Evolutionary conservation across 176 grass and related monocot genomes (phyloP), one percentile per base, ranked within the genome.

Genomic region (Rhipidocladum racemiflorum): DNA sequence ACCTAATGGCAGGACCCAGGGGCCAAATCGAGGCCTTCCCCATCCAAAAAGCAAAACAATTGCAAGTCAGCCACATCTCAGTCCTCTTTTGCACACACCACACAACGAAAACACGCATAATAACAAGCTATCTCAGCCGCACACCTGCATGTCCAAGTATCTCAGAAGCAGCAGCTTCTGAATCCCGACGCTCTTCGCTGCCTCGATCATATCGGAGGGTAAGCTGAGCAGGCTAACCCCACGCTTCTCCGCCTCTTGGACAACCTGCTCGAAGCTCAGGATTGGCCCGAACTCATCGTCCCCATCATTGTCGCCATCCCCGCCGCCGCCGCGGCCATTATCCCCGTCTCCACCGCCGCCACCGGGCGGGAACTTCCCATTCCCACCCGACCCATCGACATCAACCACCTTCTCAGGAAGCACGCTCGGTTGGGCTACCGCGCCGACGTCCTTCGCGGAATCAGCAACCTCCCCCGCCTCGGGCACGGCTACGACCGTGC

Each of bases 121-220:
- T 40, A 50, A 10, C 36, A 70, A 42, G 14, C 39, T 40, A 9
- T 40, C 39, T 40, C 39, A 40, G 39, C 39, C n/a, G 9, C 20
- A 45, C 43, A 89, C 93, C 93, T 96, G 93, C 85, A 96, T 79
- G 72, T 92, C 90, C 51, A 96, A 34, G 56, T 92, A 96, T 86
- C 93, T 88, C 45, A 88, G 78, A 15, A 92, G 80, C 24, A 96
- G 80, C 7, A 96, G 54, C 53, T 89, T 84, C 74, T 90, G 93
- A 61, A 96, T 92, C 36, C 90, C 93, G 20, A 87, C 80, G 40
- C 62, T 87, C 85, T 96, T 88, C 5, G 90, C 93, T 0, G 90
- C 88, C 44, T 92, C 76, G 1, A 92, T 71, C 90, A 96, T 96
- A 53, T 96, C 93, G 8, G 85, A n/a, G 15, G 93, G 93, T 62